Conservation (phyloP, 768 basidiomycete species). For the Xanthoconium stramineum region DNA sequence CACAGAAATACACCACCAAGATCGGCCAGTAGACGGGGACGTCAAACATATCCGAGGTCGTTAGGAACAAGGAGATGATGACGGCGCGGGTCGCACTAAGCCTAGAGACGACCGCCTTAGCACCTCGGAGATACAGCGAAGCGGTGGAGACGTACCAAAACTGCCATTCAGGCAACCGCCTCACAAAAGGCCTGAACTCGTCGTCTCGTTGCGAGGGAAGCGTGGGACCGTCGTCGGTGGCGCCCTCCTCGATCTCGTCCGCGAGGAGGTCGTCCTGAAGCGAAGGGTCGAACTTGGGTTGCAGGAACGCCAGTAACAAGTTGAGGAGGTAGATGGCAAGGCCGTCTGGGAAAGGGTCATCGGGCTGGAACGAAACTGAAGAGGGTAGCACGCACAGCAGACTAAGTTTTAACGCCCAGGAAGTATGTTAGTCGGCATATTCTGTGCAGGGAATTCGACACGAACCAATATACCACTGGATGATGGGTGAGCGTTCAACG, state of each 20-base stretch:
- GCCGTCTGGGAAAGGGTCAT: constrained; percentile 52
- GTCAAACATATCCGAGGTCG: constrained; percentile 83
- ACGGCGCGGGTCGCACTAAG: constrained; percentile 88
- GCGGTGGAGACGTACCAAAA: constrained; percentile 64
- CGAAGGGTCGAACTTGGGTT: constrained; percentile 97
- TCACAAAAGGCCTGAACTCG: constrained; percentile 95
- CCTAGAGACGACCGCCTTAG: constrained; percentile 44
- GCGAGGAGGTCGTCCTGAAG: constrained; percentile 90
- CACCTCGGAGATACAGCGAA: background rate
- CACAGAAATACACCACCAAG: constrained; percentile 94
- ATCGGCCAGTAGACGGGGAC: constrained; percentile 99
- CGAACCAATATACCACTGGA: constrained; percentile 91
- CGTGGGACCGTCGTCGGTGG: constrained; percentile 51
- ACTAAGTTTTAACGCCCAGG: constrained; percentile 35
- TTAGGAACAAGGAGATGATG: constrained; percentile 74
- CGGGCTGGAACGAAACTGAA: background rate
- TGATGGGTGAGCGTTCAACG: background rate
- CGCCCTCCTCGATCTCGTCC: constrained; percentile 94
- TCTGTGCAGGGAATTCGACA: constrained; percentile 16
- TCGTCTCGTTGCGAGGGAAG: constrained; percentile 78
- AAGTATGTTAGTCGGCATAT: background rate
- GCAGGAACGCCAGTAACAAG: constrained; percentile 93
- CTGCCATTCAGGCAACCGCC: constrained; percentile 94
- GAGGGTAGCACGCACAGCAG: constrained; percentile 56
- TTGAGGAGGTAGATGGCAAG: constrained; percentile 95